phyloP scores from a whole-genome alignment of 257 asterid genomes.

The Fraxinus cuspidata region DNA sequence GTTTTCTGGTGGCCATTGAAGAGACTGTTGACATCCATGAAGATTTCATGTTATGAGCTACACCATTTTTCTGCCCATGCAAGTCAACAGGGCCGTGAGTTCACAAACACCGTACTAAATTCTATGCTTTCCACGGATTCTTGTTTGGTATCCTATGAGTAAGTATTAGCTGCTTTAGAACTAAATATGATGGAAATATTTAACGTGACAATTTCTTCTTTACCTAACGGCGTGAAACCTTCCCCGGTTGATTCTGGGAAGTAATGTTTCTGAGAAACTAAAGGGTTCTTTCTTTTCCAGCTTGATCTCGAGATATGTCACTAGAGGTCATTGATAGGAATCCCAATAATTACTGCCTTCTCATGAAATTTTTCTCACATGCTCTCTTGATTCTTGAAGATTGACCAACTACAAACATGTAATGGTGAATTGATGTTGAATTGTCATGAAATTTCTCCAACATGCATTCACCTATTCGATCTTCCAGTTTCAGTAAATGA shows the following conservation, averaged over 20 bases:
- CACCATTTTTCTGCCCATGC: constrained; percentile 28
- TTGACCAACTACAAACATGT: neutral
- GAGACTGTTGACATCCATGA: constrained; percentile 51
- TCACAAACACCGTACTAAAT: constrained; percentile 28
- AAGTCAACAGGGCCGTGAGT: constrained; percentile 28
- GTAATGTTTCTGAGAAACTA: constrained; percentile 4
- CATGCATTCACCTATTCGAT: neutral
- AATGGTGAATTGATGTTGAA: neutral
- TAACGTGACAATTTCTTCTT: neutral
- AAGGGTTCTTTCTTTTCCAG: neutral
- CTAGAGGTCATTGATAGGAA: constrained; percentile 6
- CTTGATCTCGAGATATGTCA: constrained; percentile 5
- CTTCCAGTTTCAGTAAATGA: constrained; percentile 13
- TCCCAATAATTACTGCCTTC: constrained; percentile 17
- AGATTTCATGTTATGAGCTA: constrained; percentile 42
- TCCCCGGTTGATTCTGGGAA: neutral
- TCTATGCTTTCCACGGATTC: constrained; percentile 41
- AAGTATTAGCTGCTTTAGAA: constrained; percentile 34
- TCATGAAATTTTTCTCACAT: neutral
- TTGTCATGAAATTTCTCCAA: neutral
- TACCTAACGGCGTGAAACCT: constrained; percentile 10
- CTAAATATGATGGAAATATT: constrained; percentile 6
- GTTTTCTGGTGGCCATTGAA: constrained; percentile 59
- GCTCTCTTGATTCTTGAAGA: constrained; percentile 1
- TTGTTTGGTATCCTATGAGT: constrained; percentile 61